These are phyloP conservation scores for Paralagenidium karlingii DNA, from an alignment of 352 stramenopile genomes.

Conservation along the genomic window DNA sequence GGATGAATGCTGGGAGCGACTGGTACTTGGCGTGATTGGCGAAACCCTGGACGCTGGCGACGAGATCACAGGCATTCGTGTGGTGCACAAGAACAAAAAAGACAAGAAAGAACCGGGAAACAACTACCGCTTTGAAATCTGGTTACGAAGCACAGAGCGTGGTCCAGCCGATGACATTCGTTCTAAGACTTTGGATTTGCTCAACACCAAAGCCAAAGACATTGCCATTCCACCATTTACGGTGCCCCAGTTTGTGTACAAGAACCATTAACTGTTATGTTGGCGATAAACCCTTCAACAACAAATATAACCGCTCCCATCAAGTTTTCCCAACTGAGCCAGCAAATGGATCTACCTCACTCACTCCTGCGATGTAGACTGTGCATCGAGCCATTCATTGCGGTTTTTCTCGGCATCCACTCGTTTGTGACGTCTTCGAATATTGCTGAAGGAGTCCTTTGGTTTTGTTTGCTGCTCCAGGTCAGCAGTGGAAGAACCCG, in stretches of 20 bases:
- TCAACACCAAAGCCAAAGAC: conserved; percentile 61
- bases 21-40: conserved; percentile 84
- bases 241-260: conserved; percentile 60
- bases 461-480: too few species aligned
- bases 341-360: too few species aligned
- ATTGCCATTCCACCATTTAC: conserved; percentile 29
- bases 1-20: conserved; percentile 82
- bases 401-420: too few species aligned
- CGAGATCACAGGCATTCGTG: conserved; percentile 83
- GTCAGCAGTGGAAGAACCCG: too few species aligned
- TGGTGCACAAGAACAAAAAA: conserved; percentile 88
- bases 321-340: too few species aligned
- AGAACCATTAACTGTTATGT: conserved; percentile 78
- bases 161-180: conserved; percentile 61
- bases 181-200: conserved; percentile 42
- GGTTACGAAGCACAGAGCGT: conserved; percentile 50
- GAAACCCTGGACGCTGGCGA: conserved; percentile 78
- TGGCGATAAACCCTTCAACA: not conserved
- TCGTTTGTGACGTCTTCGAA: too few species aligned
- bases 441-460: too few species aligned
- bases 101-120: conserved; percentile 73
- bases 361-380: too few species aligned
- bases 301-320: too few species aligned
- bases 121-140: conserved; percentile 82
- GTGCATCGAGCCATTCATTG: too few species aligned